Evolutionary conservation across 2,329 filamentous ascomycete genomes (phyloP), one percentile per base, ranked within the genome.

Genomic region (Ophiostoma populinum): DNA sequence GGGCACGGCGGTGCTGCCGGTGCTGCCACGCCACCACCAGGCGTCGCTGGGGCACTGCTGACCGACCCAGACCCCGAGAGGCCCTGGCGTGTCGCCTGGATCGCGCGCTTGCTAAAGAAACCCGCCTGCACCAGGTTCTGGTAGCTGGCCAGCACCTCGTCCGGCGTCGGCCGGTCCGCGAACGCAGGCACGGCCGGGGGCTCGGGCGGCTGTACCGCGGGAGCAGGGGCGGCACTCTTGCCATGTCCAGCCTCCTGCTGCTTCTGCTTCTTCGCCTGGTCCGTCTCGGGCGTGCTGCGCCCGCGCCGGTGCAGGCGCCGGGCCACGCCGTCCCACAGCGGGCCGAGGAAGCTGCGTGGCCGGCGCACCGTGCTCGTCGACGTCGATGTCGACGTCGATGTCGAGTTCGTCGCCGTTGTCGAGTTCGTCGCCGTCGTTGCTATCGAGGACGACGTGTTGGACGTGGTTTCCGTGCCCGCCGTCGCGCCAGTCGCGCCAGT

Each of bases 31-130:
- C n/a, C n/a, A n/a, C n/a, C n/a, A n/a, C n/a, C n/a, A n/a, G n/a
- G n/a, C n/a, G n/a, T n/a, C n/a, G n/a, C n/a, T n/a, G n/a, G n/a
- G n/a, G n/a, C n/a, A n/a, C n/a, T n/a, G n/a, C n/a, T n/a, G n/a
- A n/a, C n/a, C n/a, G n/a, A n/a, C n/a, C n/a, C n/a, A n/a, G n/a
- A n/a, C n/a, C 42, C 42, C 10, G 46, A 51, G 16, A 49, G 48
- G 2, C 56, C 62, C 46, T 65, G 63, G 4, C 68, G 57, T 2
- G 65, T 67, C 5, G 66, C 69, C 40, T 66, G 62, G 41, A 71
- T 71, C 35, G 67, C 67, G 42, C 70, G 67, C 17, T 62, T 55
- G 31, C 62, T 57, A 49, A 73, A 73, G 59, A 73, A 73, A 40
- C 68, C 68, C 6, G 60, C 60, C 3, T 65, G 61, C 44, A 72